phyloP scores from a whole-genome alignment of 2,329 filamentous ascomycete genomes.

The Fusarium staphyleae region DNA sequence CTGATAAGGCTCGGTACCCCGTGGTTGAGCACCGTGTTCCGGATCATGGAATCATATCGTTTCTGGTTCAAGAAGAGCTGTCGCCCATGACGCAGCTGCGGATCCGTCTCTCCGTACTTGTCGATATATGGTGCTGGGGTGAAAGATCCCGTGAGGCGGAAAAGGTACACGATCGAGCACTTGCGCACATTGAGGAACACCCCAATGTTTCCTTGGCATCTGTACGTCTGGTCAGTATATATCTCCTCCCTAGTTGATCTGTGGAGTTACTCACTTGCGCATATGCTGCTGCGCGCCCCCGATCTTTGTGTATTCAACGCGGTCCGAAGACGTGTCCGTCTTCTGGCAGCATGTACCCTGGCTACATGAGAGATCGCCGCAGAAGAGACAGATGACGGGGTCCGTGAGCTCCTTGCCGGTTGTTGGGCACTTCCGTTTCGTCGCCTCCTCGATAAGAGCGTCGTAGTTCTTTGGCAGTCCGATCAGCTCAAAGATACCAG shows the following conservation, averaged over 20 bases:
- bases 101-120: constrained; percentile 92
- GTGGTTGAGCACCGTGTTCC: constrained; percentile 86
- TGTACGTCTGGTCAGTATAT: constrained; percentile 47
- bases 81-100: constrained; percentile 84
- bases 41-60: constrained; percentile 86
- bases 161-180: constrained; percentile 88
- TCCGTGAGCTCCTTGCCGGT: constrained; percentile 92
- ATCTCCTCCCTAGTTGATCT: not conserved
- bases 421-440: constrained; percentile 81
- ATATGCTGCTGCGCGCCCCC: constrained; percentile 94
- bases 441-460: constrained; percentile 88
- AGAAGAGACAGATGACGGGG: constrained; percentile 91
- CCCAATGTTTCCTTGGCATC: constrained; percentile 89
- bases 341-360: constrained; percentile 91
- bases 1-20: constrained; percentile 89
- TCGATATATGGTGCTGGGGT: constrained; percentile 92
- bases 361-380: constrained; percentile 94
- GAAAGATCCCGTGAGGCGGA: constrained; percentile 82
- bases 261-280: constrained; percentile 67
- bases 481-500: constrained; percentile 91
- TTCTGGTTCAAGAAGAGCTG: constrained; percentile 94
- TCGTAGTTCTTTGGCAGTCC: constrained; percentile 93
- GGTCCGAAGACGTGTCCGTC: constrained; percentile 56
- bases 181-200: constrained; percentile 97
- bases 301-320: constrained; percentile 58